A percentile compares a stretch with the other conserved stretches of the same genome.
These are phyloP conservation scores for Thermochaetoides thermophila DNA, from an alignment of 495 filamentous ascomycete genomes.

Conservation along the genomic window DNA sequence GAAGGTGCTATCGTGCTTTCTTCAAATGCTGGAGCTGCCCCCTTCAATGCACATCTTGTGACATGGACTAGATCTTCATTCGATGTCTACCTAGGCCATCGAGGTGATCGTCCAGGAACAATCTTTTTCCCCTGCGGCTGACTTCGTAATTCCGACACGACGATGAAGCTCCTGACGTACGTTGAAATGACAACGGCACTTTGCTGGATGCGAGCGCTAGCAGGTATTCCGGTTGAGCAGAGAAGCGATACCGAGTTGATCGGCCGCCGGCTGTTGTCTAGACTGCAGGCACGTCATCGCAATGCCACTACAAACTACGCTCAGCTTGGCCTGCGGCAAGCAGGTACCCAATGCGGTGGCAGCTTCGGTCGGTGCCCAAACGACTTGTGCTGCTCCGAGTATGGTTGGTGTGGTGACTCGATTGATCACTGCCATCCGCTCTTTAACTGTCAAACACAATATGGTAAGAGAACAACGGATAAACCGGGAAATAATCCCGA, in stretches of 20 bases:
- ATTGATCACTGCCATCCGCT: conserved; percentile 32
- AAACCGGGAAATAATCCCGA: too few species aligned
- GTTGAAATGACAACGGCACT: conserved; percentile 12
- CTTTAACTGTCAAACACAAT: conserved; percentile 34
- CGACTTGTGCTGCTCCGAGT: conserved; percentile 26
- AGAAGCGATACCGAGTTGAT: not conserved
- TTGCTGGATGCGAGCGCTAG: conserved; percentile 9
- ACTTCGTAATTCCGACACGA: too few species aligned
- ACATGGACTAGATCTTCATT: too few species aligned
- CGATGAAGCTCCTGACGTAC: conserved; percentile 3
- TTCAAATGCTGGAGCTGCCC: too few species aligned
- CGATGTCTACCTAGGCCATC: too few species aligned
- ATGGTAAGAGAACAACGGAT: too few species aligned
- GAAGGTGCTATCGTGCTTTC: too few species aligned
- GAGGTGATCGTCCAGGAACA: too few species aligned
- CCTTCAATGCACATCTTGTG: too few species aligned
- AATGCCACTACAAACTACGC: conserved; percentile 2
- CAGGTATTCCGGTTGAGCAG: too few species aligned
- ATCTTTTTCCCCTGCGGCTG: too few species aligned
- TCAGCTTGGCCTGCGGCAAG: conserved; percentile 12
- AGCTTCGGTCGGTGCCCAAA: conserved; percentile 11
- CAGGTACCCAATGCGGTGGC: conserved; percentile 10
- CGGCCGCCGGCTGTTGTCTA: conserved; percentile 1
- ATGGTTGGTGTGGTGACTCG: conserved; percentile 36
- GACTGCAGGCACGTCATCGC: not conserved